These are phyloP conservation scores for Alternaria gaisen DNA, from an alignment of 2,329 filamentous ascomycete genomes.

Conservation along the genomic window DNA sequence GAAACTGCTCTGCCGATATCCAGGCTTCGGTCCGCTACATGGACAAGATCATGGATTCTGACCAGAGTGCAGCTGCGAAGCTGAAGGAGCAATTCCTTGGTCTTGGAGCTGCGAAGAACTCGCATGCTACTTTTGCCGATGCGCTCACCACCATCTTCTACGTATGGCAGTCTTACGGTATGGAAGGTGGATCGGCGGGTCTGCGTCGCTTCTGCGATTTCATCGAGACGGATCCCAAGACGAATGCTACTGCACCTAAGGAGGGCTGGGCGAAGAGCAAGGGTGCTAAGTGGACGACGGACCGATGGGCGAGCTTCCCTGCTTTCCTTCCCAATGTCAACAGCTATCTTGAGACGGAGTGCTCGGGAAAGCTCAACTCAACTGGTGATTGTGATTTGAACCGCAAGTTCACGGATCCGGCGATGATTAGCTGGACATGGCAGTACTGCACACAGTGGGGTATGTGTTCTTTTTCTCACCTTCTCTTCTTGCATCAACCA, in stretches of 20 bases:
- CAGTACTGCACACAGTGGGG: conserved; percentile 64
- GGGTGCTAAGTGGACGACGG: conserved; percentile 53
- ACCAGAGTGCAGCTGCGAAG: conserved; percentile 44
- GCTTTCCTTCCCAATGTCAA: conserved; percentile 52
- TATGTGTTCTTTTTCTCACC: conserved; percentile 19
- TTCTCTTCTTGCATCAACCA: not conserved
- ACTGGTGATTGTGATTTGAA: conserved; percentile 52
- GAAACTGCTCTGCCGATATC: conserved; percentile 61
- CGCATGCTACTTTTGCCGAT: conserved; percentile 58
- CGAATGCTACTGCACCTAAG: conserved; percentile 48
- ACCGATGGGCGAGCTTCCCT: conserved; percentile 55
- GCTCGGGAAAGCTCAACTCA: conserved; percentile 43
- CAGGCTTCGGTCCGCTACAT: conserved; percentile 60
- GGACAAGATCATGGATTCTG: conserved; percentile 55
- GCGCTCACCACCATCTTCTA: conserved; percentile 53
- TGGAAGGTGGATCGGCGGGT: conserved; percentile 46
- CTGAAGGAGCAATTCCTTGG: conserved; percentile 62
- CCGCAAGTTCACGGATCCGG: conserved; percentile 44
- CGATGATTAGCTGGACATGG: conserved; percentile 59
- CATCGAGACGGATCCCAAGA: conserved; percentile 55
- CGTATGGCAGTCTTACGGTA: conserved; percentile 57
- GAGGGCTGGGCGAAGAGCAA: conserved; percentile 54
- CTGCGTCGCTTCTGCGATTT: conserved; percentile 58
- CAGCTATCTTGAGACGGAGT: conserved; percentile 52
- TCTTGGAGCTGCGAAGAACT: conserved; percentile 56